phyloP scores from a whole-genome alignment of 179 eudicot genomes.

The Beta lomatogona region DNA sequence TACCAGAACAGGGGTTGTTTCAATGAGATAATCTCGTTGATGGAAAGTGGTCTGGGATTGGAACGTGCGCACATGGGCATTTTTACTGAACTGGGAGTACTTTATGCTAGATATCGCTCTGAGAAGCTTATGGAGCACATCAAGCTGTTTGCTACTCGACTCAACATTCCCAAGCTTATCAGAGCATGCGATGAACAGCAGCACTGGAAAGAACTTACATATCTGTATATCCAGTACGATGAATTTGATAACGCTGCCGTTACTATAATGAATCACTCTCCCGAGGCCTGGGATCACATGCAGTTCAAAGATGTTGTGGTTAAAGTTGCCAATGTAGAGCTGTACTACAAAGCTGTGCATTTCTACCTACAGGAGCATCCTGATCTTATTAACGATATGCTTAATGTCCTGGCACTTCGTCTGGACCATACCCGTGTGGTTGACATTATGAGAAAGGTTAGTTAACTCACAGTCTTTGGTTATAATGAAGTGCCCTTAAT shows the following conservation, averaged over 20 bases:
- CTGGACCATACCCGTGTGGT: slow-evolving; percentile 95
- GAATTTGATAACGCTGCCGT: slow-evolving; percentile 97
- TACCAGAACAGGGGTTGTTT: slow-evolving; percentile 96
- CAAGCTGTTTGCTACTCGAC: slow-evolving; percentile 87
- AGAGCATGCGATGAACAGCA: slow-evolving; percentile 97
- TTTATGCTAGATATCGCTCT: slow-evolving; percentile 92
- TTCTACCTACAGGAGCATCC: slow-evolving; percentile 96
- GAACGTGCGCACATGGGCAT: slow-evolving; percentile 99
- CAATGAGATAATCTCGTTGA: slow-evolving; percentile 72
- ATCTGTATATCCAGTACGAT: slow-evolving; percentile 85
- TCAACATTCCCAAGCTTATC: slow-evolving; percentile 94
- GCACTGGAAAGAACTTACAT: slow-evolving; percentile 95
- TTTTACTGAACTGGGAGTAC: slow-evolving; percentile 91
- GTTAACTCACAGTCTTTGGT: slow-evolving; percentile 3
- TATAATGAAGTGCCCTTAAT: not conserved
- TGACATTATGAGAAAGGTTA: slow-evolving; percentile 94
- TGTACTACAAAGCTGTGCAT: slow-evolving; percentile 94
- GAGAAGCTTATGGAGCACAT: slow-evolving; percentile 99
- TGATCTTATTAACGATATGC: slow-evolving; percentile 86
- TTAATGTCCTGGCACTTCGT: slow-evolving; percentile 93
- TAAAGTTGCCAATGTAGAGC: slow-evolving; percentile 95
- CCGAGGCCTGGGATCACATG: slow-evolving; percentile 99
- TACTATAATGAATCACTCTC: slow-evolving; percentile 97
- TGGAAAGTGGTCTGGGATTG: slow-evolving; percentile 98
- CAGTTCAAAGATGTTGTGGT: slow-evolving; percentile 88